Evolutionary conservation across 202 grass and related monocot genomes (phyloP), one percentile per base, ranked within the genome.

Genomic region (Schoenoplectus tabernaemontani): DNA sequence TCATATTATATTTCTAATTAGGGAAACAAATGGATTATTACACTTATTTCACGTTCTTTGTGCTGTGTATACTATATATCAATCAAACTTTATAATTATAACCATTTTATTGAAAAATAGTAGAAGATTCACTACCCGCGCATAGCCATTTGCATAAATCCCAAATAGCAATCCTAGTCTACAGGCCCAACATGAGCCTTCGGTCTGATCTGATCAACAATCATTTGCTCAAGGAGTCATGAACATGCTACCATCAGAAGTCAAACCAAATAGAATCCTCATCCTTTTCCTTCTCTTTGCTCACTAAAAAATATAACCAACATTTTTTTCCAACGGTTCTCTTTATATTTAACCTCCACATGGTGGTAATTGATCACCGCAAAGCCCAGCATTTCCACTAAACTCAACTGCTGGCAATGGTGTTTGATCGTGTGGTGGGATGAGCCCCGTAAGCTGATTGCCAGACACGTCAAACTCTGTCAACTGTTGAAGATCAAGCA

Each of bases 301-400:
- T 7, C 10, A 26, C 43, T 28, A 28, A 23, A n/a, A 10, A 7
- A 74, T 4, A 22, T 54, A 28, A 54, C 2, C 19, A 32, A 3
- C 4, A 11, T 56, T 19, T 30, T 28, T 16, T 64, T 80, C 46
- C 59, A 57, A 64, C 57, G 56, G 56, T 20, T 64, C 10, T 59
- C 30, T 38, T 28, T 56, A 20, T 24, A 47, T 53, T 33, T 48
- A 44, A 19, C 43, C 37, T 26, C 53, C 32, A 82, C 87, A 88
- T n/a, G 83, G 83, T 22, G 87, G 87, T 61, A 88, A 81, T 4
- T 83, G 87, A 3, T 32, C 32, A 13, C 48, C 83, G n/a, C 87
- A 88, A 51, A 88, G 87, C 56, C 83, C 79, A 4, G 61, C 46
- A 71, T 88, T 88, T 48, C 83, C 83, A 20, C 32, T 82, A 16